Percentiles rank a stretch among this genome's conserved stretches.
phyloP scores from a whole-genome alignment of 139 green algal species.

The Pleodorina starrii region DNA sequence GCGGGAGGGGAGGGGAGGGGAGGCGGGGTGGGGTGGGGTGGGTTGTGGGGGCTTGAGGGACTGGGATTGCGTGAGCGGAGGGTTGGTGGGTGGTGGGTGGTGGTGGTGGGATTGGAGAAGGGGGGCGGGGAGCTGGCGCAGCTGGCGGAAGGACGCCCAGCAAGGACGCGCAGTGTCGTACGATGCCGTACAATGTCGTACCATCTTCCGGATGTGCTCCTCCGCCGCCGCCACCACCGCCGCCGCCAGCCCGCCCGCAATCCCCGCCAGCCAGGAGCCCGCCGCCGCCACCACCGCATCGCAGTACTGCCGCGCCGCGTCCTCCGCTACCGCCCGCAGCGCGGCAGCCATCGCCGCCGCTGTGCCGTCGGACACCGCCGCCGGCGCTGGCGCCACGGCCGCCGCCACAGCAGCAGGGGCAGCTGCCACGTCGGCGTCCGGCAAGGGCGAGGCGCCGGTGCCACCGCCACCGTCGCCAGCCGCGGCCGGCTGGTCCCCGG shows the following conservation, averaged over 20 bases:
- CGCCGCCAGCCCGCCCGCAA: conserved; percentile 36
- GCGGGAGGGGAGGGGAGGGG: not conserved
- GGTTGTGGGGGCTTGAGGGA: too few species aligned
- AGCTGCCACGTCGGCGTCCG: not conserved
- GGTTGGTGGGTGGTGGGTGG: too few species aligned
- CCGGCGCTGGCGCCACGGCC: too few species aligned
- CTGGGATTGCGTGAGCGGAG: too few species aligned
- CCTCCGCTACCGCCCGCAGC: conserved; percentile 6
- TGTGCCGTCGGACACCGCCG: not conserved
- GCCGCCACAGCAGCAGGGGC: not conserved
- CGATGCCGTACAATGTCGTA: too few species aligned
- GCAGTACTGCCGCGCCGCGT: conserved; percentile 24
- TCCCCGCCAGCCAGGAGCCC: not conserved
- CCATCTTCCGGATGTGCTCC: conserved; percentile 17
- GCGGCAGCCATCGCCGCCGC: not conserved
- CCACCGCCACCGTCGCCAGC: not conserved
- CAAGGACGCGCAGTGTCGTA: too few species aligned
- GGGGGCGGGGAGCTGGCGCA: too few species aligned
- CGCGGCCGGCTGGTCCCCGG: too few species aligned
- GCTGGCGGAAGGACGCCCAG: too few species aligned
- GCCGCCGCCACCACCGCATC: conserved; percentile 21
- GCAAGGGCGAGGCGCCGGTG: not conserved
- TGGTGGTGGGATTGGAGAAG: too few species aligned
- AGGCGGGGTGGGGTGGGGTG: too few species aligned
- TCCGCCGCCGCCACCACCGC: conserved; percentile 27